A percentile compares a stretch with the other conserved stretches of the same genome.
Evolutionary conservation across 305 asterid genomes (phyloP).

Genomic region (Fraxinus xanthoxyloides): DNA sequence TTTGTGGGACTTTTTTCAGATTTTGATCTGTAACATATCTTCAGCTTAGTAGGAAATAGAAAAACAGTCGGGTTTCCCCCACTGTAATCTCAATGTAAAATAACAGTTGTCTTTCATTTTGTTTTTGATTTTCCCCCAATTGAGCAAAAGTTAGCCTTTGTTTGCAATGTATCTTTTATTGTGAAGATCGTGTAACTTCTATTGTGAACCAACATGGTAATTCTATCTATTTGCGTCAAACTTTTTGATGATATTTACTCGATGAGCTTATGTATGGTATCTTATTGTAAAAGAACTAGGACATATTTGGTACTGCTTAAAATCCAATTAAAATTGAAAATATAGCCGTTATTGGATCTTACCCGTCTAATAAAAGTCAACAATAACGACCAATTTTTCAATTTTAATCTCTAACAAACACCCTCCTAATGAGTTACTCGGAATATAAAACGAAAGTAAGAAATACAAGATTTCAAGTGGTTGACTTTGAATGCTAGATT

Average conservation of each 20-base stretch:
- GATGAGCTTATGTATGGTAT: neutral
- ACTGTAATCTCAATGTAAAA: conserved; percentile 15
- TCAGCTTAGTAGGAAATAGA: conserved; percentile 27
- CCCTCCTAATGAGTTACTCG: too few relatives aligned
- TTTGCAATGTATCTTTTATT: neutral
- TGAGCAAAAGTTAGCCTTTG: neutral
- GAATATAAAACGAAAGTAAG: too few relatives aligned
- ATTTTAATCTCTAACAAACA: too few relatives aligned
- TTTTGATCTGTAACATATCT: conserved; percentile 33
- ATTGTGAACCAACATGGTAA: neutral
- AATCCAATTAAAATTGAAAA: too few relatives aligned
- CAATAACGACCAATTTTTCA: too few relatives aligned
- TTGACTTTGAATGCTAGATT: conserved; percentile 17
- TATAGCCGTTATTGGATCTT: too few relatives aligned
- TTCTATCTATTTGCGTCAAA: neutral
- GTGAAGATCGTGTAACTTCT: neutral
- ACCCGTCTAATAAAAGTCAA: too few relatives aligned
- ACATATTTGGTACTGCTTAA: too few relatives aligned
- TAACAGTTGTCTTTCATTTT: neutral
- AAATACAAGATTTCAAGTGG: neutral
- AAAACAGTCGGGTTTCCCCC: neutral
- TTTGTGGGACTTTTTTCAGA: neutral
- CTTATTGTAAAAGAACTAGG: neutral
- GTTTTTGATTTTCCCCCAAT: neutral
- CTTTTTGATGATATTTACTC: neutral